Evolutionary conservation across 805 yeast genomes (phyloP), one percentile per base, ranked within the genome.

Genomic region (Brettanomyces nanus): DNA sequence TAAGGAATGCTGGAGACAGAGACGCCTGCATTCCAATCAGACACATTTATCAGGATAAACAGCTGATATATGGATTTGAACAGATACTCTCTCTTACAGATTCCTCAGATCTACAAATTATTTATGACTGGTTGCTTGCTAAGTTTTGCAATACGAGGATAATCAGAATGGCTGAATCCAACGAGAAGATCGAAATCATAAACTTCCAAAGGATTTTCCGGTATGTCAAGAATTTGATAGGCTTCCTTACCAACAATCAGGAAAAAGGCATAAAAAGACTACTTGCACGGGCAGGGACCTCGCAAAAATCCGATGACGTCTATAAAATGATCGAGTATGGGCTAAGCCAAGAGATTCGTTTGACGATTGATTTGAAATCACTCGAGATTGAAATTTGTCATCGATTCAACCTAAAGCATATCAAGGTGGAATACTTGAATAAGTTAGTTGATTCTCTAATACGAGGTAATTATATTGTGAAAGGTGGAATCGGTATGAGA

Each of bases 211-310:
- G 27, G 18, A 23, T 47, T 9, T 39, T 37, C 19, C 10, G 28
- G 5, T 36, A 44, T 19, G 41, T 52, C 17, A 25, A 35, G 25
- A 35, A 30, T 6, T 29, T 37, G 28, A 39, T 44, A 5, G 28
- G 33, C 19, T 19, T 15, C 11, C 23, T 33, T 13, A 31, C 39
- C 34, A 19, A 26, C 7, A 26, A 28, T 11, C 41, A 39, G 19
- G 33, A 31, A 10, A 6, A 13, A 9, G 41, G 39, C 13, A 25
- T 44, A 9, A n/a, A 25, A 4, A 30, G 22, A 6, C 2, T 33
- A 14, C 18, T 44, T 6, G 29, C 22, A 3, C 19, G 21, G 15
- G 29, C 20, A 6, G 6, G 19, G 15, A 13, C 19, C 6, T 5
- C 15, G 11, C 9, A 20, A 19, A 19, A n/a, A 21, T 13, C 10